A percentile compares a stretch with the other conserved stretches of the same genome.
These are phyloP conservation scores for Globisporangium canariense DNA, from an alignment of 352 stramenopile species.

Conservation along the genomic window DNA sequence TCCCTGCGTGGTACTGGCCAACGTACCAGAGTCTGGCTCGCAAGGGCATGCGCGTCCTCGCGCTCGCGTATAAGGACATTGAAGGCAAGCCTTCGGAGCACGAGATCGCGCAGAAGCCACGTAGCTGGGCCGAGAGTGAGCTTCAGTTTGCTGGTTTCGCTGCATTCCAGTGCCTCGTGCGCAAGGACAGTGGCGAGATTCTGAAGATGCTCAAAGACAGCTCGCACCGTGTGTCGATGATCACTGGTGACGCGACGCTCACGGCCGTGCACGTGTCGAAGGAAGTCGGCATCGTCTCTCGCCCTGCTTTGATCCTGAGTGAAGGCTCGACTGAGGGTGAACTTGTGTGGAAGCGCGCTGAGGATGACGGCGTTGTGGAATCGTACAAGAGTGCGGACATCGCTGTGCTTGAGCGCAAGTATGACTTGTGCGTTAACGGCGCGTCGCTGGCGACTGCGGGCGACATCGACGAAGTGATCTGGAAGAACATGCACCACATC, in stretches of 20 bases:
- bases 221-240: slow-evolving; percentile 96
- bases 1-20: slow-evolving; percentile 90
- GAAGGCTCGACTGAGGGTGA: slow-evolving; percentile 32
- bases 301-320: slow-evolving; percentile 68
- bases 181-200: slow-evolving; percentile 96
- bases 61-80: slow-evolving; percentile 94
- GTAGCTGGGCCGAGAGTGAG: slow-evolving; percentile 90
- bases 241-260: slow-evolving; percentile 97
- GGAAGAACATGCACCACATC: slow-evolving; percentile 73
- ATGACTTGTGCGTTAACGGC: slow-evolving; percentile 84
- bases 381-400: slow-evolving; percentile 70
- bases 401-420: slow-evolving; percentile 61
- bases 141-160: slow-evolving; percentile 95
- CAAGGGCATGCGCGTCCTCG: slow-evolving; percentile 91
- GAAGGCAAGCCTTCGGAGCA: slow-evolving; percentile 60
- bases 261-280: slow-evolving; percentile 97
- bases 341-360: slow-evolving; percentile 79
- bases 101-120: slow-evolving; percentile 78
- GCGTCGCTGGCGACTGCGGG: slow-evolving; percentile 66
- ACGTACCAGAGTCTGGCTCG: slow-evolving; percentile 84
- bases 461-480: slow-evolving; percentile 84
- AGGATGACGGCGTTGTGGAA: slow-evolving; percentile 65
- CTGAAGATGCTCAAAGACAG: slow-evolving; percentile 91
- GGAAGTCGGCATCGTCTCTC: slow-evolving; percentile 92
- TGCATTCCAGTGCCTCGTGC: slow-evolving; percentile 87